Evolutionary conservation across 2,329 filamentous ascomycete species (phyloP).

Genomic region (Didymella lethalis): DNA sequence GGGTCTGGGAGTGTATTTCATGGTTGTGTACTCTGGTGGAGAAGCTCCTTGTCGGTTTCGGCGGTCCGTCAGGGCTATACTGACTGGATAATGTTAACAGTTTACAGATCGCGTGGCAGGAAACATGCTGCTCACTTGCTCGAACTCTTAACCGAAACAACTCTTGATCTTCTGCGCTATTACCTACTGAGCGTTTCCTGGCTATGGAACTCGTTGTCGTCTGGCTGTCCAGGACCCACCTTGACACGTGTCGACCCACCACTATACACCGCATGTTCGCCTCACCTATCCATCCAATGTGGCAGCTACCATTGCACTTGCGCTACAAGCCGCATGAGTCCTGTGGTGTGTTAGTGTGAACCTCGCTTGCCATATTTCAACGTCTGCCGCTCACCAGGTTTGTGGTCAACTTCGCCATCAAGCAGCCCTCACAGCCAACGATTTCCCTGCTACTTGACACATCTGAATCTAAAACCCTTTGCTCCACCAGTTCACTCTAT

Average conservation of each 20-base stretch:
- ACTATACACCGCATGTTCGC: slow-evolving; percentile 15
- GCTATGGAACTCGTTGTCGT: not conserved
- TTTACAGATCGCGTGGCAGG: too few relatives aligned
- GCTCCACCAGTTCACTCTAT: not conserved
- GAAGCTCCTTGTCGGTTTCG: too few relatives aligned
- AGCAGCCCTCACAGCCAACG: not conserved
- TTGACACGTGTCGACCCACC: slow-evolving; percentile 24
- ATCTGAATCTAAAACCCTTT: not conserved
- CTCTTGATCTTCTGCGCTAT: too few relatives aligned
- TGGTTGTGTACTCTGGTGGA: too few relatives aligned
- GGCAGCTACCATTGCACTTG: not conserved
- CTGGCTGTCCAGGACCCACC: slow-evolving; percentile 11
- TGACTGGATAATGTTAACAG: too few relatives aligned
- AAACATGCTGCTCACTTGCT: too few relatives aligned
- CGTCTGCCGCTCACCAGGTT: not conserved
- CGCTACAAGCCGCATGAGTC: not conserved
- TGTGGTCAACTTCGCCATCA: not conserved
- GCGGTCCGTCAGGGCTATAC: too few relatives aligned
- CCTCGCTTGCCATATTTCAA: not conserved
- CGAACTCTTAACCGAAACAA: too few relatives aligned
- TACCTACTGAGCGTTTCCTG: too few relatives aligned
- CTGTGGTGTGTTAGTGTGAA: not conserved
- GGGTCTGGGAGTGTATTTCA: too few relatives aligned
- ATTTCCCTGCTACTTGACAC: not conserved
- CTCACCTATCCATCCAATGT: not conserved